Evolutionary conservation across 176 grass and related monocot genomes (phyloP), one percentile per base, ranked within the genome.

Genomic region (Avena sativa): DNA sequence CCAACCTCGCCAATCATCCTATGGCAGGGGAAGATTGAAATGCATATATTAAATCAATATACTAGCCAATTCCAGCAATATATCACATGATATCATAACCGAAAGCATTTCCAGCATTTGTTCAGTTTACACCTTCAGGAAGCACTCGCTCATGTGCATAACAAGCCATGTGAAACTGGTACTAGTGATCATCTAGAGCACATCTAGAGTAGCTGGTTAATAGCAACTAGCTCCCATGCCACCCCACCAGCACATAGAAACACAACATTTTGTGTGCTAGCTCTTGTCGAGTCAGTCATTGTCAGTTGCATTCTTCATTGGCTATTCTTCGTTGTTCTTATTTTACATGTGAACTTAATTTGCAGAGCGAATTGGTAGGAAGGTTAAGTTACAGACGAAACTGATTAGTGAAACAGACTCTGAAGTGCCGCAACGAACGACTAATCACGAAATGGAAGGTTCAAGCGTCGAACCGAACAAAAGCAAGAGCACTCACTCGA

Each of bases 1-100:
- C 96, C 93, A 80, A 98, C 75, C 79, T 98, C 93, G 57, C 92
- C 90, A 88, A 98, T 94, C 83, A 98, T 87, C 91, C 96, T 98
- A 89, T 57, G 68, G 25, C 57, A 68, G 17, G 57, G 43, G n/a
- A 15, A 26, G 38, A 28, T 72, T 85, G 15, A 28, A 40, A 81
- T n/a, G 47, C 11, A 53, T 16, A 55, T 16, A 55, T 80, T n/a
- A 52, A 72, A 57, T 44, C 32, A 13, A 47, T 0, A 69, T 12
- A 76, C 17, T 56, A 80, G 47, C 78, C 73, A 7, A 49, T 74
- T 56, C 8, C 57, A 38, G 9, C 2, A 12, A 60, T 2, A 36
- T 3, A 72, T 61, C 9, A 53, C 79, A 0, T 17, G 3, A 62
- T 88, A 65, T 57, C 3, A 20, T 79, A 77, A 66, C 34, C 49